Conservation (phyloP, 495 filamentous ascomycete genomes). For the Aspergillus mulundensis region DNA sequence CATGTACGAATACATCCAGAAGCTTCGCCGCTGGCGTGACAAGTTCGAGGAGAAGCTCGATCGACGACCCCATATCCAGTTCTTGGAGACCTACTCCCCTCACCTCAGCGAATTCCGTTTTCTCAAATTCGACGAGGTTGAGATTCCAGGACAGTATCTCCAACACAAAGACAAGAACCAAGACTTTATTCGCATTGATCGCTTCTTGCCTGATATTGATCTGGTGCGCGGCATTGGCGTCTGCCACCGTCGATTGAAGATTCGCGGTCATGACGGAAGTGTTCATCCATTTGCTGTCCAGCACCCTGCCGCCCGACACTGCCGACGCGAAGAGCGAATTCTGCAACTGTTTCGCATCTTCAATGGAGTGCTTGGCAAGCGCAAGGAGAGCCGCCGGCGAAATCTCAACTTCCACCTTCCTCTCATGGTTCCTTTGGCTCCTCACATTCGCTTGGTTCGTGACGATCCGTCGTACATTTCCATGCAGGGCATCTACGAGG, state of each 20-base stretch:
- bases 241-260: constrained; percentile 88
- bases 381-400: constrained; percentile 88
- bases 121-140: constrained; percentile 96
- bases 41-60: constrained; percentile 98
- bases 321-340: constrained; percentile 89
- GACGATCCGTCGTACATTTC: constrained; percentile 94
- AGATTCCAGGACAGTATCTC: constrained; percentile 95
- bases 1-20: constrained; percentile 96
- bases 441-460: constrained; percentile 87
- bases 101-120: constrained; percentile 95
- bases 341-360: constrained; percentile 97
- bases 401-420: constrained; percentile 96
- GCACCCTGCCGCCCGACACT: constrained; percentile 86
- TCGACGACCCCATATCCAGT: constrained; percentile 64
- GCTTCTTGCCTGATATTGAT: constrained; percentile 91
- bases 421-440: constrained; percentile 88
- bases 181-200: constrained; percentile 94
- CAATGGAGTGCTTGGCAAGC: constrained; percentile 81
- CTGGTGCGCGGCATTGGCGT: constrained; percentile 81
- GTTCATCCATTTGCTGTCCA: constrained; percentile 93
- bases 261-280: constrained; percentile 96
- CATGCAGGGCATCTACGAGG: constrained; percentile 90
- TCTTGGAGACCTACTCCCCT: constrained; percentile 76
- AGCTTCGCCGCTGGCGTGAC: constrained; percentile 91
- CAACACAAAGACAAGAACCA: constrained; percentile 97